Evolutionary conservation across 257 asterid species (phyloP).

Genomic region (Eustoma russellianum): DNA sequence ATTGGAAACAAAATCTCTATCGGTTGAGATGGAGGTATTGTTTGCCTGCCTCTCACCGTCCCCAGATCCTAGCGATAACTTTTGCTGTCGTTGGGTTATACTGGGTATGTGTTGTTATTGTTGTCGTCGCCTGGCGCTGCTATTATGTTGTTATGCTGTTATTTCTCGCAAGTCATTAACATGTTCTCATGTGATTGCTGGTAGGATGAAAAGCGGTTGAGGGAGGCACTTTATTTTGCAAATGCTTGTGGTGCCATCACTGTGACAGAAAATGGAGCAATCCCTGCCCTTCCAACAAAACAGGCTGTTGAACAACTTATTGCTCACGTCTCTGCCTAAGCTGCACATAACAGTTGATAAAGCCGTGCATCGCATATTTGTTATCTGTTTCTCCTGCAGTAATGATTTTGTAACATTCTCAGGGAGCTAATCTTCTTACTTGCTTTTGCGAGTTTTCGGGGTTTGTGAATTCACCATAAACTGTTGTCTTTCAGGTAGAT

Average conservation of each 20-base stretch:
- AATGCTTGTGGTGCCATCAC: constrained; percentile 90
- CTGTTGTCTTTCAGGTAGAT: too few relatives aligned
- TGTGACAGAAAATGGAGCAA: constrained; percentile 74
- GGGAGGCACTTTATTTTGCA: constrained; percentile 63
- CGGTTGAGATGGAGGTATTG: too few relatives aligned
- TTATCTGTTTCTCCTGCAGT: not conserved
- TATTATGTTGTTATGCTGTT: not conserved
- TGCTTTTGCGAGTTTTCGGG: too few relatives aligned
- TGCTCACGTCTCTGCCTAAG: constrained; percentile 24
- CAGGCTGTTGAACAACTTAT: constrained; percentile 43
- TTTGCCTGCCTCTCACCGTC: too few relatives aligned
- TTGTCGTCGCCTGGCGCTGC: not conserved
- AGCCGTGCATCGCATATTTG: not conserved
- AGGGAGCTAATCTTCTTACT: too few relatives aligned
- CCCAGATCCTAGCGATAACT: too few relatives aligned
- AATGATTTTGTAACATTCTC: not conserved
- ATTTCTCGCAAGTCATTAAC: not conserved
- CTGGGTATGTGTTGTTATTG: too few relatives aligned
- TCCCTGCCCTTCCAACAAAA: constrained; percentile 79
- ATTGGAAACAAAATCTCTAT: too few relatives aligned
- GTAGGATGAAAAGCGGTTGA: constrained; percentile 63
- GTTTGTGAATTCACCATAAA: too few relatives aligned
- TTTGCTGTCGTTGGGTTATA: too few relatives aligned
- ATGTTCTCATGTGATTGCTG: not conserved
- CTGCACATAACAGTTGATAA: not conserved